These are phyloP conservation scores for Basidioascus undulatus DNA, from an alignment of 768 basidiomycete species.

Conservation along the genomic window DNA sequence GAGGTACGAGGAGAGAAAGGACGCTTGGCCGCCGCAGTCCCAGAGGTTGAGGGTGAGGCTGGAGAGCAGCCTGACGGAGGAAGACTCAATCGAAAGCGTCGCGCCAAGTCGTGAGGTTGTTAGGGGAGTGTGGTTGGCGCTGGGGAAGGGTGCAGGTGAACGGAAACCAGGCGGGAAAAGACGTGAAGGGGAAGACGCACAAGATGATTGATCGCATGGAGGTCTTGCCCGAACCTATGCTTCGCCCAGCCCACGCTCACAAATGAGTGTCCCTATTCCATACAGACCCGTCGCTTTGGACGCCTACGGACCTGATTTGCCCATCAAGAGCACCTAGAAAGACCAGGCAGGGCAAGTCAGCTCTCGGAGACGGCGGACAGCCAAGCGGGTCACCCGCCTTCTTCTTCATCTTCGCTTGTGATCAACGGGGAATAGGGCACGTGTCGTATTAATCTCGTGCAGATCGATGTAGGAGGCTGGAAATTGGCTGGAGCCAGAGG, in stretches of 20 bases:
- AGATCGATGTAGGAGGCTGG: too few species aligned
- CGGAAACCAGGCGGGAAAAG: constrained; percentile 4
- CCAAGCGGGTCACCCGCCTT: too few species aligned
- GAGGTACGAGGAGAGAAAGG: constrained; percentile 94
- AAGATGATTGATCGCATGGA: constrained; percentile 99
- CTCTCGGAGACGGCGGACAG: too few species aligned
- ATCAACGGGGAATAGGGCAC: too few species aligned
- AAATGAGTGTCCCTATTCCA: background rate
- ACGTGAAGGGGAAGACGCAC: constrained; percentile 27
- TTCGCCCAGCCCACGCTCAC: background rate
- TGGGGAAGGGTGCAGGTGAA: constrained; percentile 17
- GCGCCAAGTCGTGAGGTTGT: constrained; percentile 77
- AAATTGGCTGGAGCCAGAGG: too few species aligned
- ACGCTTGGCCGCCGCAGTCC: constrained; percentile 95
- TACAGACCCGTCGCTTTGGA: background rate
- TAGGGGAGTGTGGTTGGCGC: constrained; percentile 82
- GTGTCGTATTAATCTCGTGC: too few species aligned
- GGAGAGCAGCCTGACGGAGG: constrained; percentile 87
- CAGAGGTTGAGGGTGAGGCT: constrained; percentile 88
- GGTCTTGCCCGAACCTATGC: constrained; percentile 33
- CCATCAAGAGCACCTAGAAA: constrained; percentile 80
- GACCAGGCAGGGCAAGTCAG: too few species aligned
- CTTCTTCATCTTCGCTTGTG: too few species aligned
- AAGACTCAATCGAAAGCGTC: constrained; percentile 94
- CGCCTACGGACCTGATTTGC: constrained; percentile 78